Evolutionary conservation across 2,329 filamentous ascomycete species (phyloP).

Genomic region (Pseudogymnoascus sp.): DNA sequence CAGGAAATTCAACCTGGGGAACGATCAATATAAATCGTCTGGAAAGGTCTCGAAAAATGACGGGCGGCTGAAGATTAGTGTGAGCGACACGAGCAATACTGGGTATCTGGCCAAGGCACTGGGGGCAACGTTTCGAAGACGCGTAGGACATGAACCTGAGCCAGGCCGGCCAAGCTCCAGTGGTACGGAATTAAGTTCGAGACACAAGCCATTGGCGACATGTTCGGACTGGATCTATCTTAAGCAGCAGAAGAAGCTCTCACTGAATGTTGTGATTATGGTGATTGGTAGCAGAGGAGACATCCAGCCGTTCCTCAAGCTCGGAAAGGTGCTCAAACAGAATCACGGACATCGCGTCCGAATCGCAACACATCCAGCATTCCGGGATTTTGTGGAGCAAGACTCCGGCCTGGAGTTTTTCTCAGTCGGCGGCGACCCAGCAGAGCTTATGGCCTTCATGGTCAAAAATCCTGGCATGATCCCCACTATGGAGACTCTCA

Average conservation of each 20-base stretch:
- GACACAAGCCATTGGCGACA: not conserved
- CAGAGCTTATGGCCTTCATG: conserved; percentile 82
- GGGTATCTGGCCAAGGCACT: conserved; percentile 69
- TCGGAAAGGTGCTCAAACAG: conserved; percentile 65
- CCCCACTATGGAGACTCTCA: conserved; percentile 63
- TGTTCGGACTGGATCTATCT: conserved; percentile 14
- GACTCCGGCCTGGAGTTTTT: conserved; percentile 71
- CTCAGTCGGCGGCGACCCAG: conserved; percentile 68
- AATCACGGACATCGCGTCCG: conserved; percentile 66
- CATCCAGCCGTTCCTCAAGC: conserved; percentile 69
- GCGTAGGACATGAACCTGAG: conserved; percentile 32
- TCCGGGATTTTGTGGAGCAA: conserved; percentile 66
- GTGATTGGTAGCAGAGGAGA: conserved; percentile 76
- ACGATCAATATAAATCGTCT: conserved; percentile 56
- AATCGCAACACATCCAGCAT: conserved; percentile 71
- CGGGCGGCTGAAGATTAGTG: conserved; percentile 62
- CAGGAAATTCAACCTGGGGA: conserved; percentile 50
- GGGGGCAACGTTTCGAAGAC: conserved; percentile 53
- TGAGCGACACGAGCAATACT: conserved; percentile 60
- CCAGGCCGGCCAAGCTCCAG: not conserved
- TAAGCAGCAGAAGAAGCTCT: conserved; percentile 29
- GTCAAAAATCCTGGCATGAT: conserved; percentile 72
- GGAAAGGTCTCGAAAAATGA: conserved; percentile 60
- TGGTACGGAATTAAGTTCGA: not conserved
- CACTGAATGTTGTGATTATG: conserved; percentile 73